Conservation (phyloP, 2,329 filamentous ascomycete genomes). For the Phialophora chinensis region DNA sequence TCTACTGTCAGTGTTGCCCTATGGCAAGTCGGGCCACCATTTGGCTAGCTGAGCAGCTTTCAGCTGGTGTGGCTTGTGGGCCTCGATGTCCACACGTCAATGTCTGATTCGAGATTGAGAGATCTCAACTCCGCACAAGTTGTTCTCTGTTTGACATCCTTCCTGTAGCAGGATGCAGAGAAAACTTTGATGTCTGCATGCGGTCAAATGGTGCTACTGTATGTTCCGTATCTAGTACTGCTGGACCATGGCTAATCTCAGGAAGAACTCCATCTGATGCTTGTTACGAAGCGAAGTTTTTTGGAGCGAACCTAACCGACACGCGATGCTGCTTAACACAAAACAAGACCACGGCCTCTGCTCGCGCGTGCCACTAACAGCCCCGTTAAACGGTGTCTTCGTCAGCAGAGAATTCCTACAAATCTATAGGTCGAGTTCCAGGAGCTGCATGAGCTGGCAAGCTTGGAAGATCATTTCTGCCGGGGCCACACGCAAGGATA, state of each 20-base stretch:
- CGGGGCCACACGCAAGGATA: not conserved
- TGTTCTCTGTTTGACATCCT: not conserved
- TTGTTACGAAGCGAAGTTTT: not conserved
- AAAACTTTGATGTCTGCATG: not conserved
- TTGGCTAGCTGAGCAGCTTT: constrained; percentile 6
- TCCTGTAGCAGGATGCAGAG: not conserved
- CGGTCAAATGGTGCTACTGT: not conserved
- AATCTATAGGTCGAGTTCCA: not conserved
- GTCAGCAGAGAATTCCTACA: not conserved
- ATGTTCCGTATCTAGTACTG: not conserved
- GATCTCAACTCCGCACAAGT: too few relatives aligned
- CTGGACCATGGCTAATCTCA: not conserved
- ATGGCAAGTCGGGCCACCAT: constrained; percentile 1
- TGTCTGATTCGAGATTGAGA: not conserved
- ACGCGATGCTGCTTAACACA: not conserved
- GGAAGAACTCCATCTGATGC: not conserved
- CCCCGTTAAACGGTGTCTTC: not conserved
- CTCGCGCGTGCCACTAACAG: not conserved
- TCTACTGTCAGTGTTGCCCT: constrained; percentile 11
- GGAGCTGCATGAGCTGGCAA: not conserved
- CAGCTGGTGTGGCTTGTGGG: constrained; percentile 9
- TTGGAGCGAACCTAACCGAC: not conserved
- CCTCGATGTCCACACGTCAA: not conserved
- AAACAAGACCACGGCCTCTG: not conserved
- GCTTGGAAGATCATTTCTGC: not conserved